phyloP scores from a whole-genome alignment of 306 rosid genomes.

The Amphicarpaea edgeworthii region DNA sequence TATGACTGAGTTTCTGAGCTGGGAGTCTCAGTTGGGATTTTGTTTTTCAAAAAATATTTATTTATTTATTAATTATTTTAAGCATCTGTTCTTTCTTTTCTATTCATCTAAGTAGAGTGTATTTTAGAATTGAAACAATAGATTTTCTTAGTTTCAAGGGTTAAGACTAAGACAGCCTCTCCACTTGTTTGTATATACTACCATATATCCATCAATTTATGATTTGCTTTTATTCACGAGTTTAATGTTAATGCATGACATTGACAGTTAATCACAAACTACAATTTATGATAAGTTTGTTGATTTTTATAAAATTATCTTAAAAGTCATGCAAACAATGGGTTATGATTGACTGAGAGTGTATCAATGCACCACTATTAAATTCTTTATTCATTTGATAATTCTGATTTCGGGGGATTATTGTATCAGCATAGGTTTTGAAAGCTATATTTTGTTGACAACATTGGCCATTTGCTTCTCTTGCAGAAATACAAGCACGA shows the following conservation, averaged over 20 bases:
- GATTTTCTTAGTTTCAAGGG: not conserved
- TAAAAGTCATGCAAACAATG: no score
- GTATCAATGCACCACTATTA: no score
- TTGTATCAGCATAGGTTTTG: not conserved
- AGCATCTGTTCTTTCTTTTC: not conserved
- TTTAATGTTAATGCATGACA: no score
- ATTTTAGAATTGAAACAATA: slow-evolving; percentile 8
- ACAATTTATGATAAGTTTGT: no score
- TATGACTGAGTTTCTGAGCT: no score
- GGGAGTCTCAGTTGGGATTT: not conserved
- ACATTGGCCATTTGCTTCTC: slow-evolving; percentile 43
- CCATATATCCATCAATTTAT: not conserved
- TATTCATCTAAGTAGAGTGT: slow-evolving; percentile 6
- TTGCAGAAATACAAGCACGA: slow-evolving; percentile 54
- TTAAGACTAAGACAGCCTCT: not conserved
- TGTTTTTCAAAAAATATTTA: not conserved
- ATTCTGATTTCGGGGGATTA: slow-evolving; percentile 3
- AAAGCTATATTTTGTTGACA: slow-evolving; percentile 35
- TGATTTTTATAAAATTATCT: no score
- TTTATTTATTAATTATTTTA: not conserved
- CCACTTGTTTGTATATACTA: not conserved
- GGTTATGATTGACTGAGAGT: no score
- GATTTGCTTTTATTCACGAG: not conserved
- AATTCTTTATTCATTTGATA: not conserved
- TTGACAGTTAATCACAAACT: no score